Evolutionary conservation across 1,139 yeast species (phyloP).

Genomic region (Nakaseomyces delphensis): DNA sequence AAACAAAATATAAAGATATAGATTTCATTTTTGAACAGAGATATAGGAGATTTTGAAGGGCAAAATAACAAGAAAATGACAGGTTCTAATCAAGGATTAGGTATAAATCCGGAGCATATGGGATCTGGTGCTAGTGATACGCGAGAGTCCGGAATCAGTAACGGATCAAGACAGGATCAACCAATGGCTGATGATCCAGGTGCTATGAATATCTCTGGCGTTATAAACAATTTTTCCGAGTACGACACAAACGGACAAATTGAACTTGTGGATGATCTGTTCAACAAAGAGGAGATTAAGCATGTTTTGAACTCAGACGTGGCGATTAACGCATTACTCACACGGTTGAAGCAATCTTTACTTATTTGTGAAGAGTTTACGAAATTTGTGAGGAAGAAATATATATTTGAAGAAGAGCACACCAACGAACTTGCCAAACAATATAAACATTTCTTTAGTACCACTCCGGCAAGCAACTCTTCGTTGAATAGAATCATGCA

Average conservation of each 20-base stretch:
- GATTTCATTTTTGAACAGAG: not conserved
- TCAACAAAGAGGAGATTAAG: conserved; percentile 41
- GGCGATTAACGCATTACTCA: conserved; percentile 56
- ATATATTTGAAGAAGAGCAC: conserved; percentile 72
- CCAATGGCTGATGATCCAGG: conserved; percentile 1
- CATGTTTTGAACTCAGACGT: conserved; percentile 49
- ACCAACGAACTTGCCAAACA: conserved; percentile 61
- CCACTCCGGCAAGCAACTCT: conserved; percentile 39
- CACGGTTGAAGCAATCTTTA: conserved; percentile 69
- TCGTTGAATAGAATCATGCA: conserved; percentile 62
- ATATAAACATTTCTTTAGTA: conserved; percentile 38
- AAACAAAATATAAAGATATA: too few relatives aligned
- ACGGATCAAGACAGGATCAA: not conserved
- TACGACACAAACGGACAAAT: not conserved
- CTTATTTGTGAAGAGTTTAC: conserved; percentile 79
- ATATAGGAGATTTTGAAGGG: not conserved
- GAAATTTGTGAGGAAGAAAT: conserved; percentile 68
- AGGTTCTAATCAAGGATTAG: not conserved
- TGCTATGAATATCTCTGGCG: conserved; percentile 2
- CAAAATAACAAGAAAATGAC: not conserved
- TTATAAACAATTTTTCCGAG: not conserved
- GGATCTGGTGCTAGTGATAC: not conserved
- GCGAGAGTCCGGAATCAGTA: not conserved
- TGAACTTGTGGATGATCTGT: conserved; percentile 23
- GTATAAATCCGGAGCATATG: not conserved